These are phyloP conservation scores for Bolboschoenoplectus hybrid DNA, from an alignment of 202 grass and related monocot species.

Conservation along the genomic window DNA sequence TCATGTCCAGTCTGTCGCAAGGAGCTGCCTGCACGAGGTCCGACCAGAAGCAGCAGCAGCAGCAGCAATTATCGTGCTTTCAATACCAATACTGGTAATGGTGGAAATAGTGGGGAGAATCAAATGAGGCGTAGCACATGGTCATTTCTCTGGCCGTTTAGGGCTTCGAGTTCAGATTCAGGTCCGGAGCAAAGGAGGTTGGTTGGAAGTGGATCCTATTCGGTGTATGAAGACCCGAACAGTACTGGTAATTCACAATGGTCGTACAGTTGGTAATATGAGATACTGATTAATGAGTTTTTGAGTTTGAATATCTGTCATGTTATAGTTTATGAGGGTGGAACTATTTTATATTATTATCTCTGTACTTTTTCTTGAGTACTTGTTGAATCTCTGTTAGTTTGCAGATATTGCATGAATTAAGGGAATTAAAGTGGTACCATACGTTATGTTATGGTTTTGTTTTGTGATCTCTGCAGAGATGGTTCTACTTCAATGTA, in stretches of 20 bases:
- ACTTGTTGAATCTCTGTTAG: neutral
- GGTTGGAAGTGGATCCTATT: slow-evolving; percentile 41
- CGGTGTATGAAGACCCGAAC: slow-evolving; percentile 55
- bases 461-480: neutral
- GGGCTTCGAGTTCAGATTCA: slow-evolving; percentile 29
- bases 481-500: neutral
- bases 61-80: slow-evolving; percentile 20
- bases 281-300: slow-evolving; percentile 18
- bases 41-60: slow-evolving; percentile 30
- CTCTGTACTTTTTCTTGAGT: neutral
- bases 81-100: slow-evolving; percentile 16
- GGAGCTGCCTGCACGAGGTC: slow-evolving; percentile 46
- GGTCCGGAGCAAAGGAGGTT: slow-evolving; percentile 41
- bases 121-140: slow-evolving; percentile 43
- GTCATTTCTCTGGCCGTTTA: slow-evolving; percentile 66
- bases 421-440: neutral
- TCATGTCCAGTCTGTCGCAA: slow-evolving; percentile 93
- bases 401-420: slow-evolving; percentile 19
- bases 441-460: neutral
- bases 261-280: slow-evolving; percentile 54
- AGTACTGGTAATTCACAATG: slow-evolving; percentile 62
- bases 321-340: neutral
- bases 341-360: neutral
- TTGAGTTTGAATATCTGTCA: neutral
- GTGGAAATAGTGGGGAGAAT: slow-evolving; percentile 34